Base-by-base conservation (phyloP, 225 moss, liverwort and hornwort genomes). In the Pleurozium schreberi region DNA sequence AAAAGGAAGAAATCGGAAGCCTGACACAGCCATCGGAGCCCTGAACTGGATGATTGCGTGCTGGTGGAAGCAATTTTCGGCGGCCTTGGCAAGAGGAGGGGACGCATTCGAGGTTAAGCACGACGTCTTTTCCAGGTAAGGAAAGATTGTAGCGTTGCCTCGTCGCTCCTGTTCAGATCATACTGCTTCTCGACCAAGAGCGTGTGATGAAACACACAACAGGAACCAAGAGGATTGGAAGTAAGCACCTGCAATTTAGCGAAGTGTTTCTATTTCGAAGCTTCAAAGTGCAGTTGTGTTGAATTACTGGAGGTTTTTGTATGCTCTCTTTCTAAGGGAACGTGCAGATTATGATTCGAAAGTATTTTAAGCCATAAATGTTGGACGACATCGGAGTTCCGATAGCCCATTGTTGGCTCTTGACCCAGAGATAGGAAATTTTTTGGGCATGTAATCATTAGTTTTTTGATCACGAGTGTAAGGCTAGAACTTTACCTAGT, bases 91-190 rank as follows among this genome's bases (percentile, higher is more conserved):
- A 43, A 84, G 74, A 45, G 75, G n/a, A 65, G 84, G 80, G 86
- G 84, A 83, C 80, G 76, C 88, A 26, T 75, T 88, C 70, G 80
- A 81, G 74, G 75, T 86, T 49, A 80, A 18, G 69, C 86, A 69
- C 88, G 53, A 88, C 90, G 88, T 88, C 91, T 75, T 76, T 80
- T 90, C 84, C 91, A 93, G 93, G 93, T 93, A 91, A 90, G 88
- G 50, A 36, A 73, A 63, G 38, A 50, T 84, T 38, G 50, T 83
- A 49, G 36, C 50, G 18, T 83, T 50, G 16, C 38, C 36, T 64
- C 36, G 88, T 84, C 83, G 88, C 79, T 83, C 62, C 36, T 84
- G 74, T 60, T 81, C 25, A 31, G 74, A 45, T 75, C 81, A 25
- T 59, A 43, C 80, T 70, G 34, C 55, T 64, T 59, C 84, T 74